These are phyloP conservation scores for Apophysomyces elegans DNA, from an alignment of 371 early-diverging fungal genomes.

Conservation along the genomic window DNA sequence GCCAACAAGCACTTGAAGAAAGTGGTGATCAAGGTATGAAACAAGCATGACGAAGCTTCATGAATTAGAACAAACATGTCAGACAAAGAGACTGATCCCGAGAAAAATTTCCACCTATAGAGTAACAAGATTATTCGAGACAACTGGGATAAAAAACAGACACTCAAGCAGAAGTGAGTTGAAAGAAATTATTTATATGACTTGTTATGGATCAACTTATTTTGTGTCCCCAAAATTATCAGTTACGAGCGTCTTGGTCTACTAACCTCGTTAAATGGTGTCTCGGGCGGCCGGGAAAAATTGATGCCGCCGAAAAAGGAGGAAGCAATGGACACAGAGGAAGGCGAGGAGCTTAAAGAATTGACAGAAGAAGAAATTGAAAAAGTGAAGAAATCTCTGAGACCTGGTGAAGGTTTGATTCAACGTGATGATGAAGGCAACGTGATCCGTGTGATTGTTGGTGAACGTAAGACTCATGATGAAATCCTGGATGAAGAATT, in stretches of 20 bases:
- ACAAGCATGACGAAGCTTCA: background rate
- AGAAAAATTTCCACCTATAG: constrained; percentile 12
- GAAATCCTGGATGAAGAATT: constrained; percentile 62
- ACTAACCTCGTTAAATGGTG: constrained; percentile 77
- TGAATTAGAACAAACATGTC: background rate
- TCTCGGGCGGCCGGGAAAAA: constrained; percentile 65
- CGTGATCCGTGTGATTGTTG: constrained; percentile 72
- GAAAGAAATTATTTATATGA: constrained; percentile 14
- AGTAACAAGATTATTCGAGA: constrained; percentile 66
- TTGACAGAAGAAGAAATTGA: constrained; percentile 57
- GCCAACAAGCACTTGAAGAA: constrained; percentile 60
- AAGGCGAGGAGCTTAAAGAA: constrained; percentile 50
- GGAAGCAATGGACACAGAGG: constrained; percentile 31
- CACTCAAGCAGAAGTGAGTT: constrained; percentile 76
- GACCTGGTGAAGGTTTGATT: constrained; percentile 76
- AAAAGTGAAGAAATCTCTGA: constrained; percentile 49
- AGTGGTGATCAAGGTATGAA: constrained; percentile 52
- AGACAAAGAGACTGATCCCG: too few species aligned
- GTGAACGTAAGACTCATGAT: constrained; percentile 55
- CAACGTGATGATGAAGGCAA: constrained; percentile 88
- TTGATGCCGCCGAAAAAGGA: constrained; percentile 29
- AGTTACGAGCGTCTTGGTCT: constrained; percentile 77
- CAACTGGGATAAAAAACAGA: constrained; percentile 79
- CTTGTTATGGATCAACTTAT: background rate
- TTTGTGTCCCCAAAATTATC: constrained; percentile 9